Conservation (phyloP, 2,329 filamentous ascomycete species). For the Cercospora beticola region DNA sequence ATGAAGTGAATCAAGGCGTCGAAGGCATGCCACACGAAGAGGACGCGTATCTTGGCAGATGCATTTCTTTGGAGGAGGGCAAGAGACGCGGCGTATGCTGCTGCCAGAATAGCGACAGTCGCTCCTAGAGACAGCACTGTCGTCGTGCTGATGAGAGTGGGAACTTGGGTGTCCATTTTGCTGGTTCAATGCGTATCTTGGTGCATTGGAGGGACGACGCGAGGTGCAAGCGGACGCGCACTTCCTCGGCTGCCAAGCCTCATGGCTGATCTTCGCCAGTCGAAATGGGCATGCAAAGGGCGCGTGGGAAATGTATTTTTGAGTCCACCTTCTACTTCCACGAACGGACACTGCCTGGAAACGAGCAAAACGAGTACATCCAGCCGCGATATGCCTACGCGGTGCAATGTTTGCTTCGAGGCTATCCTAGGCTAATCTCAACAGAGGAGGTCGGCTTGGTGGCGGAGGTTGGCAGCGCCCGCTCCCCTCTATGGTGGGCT, state of each 20-base stretch:
- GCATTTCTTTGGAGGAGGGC: slow-evolving; percentile 53
- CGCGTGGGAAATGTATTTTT: not conserved
- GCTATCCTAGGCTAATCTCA: not conserved
- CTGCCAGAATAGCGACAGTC: slow-evolving; percentile 54
- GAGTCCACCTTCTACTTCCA: not conserved
- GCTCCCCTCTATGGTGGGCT: not conserved
- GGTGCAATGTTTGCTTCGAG: not conserved
- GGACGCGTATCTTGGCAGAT: slow-evolving; percentile 62
- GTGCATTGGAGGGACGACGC: not conserved
- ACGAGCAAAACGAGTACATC: not conserved
- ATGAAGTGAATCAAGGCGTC: slow-evolving; percentile 88
- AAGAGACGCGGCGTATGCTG: slow-evolving; percentile 53
- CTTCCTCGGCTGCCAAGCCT: not conserved
- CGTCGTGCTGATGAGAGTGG: slow-evolving; percentile 45
- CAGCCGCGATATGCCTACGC: not conserved
- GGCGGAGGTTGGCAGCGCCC: slow-evolving; percentile 1
- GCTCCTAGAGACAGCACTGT: slow-evolving; percentile 57
- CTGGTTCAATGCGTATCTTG: not conserved
- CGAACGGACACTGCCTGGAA: not conserved
- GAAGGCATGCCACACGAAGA: slow-evolving; percentile 94
- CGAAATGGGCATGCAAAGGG: not conserved
- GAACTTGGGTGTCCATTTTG: slow-evolving; percentile 10
- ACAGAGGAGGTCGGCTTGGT: not conserved
- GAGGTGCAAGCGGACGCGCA: not conserved
- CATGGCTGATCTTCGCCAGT: not conserved